Base-by-base conservation (phyloP, 768 basidiomycete species). In the Tulasnella sp. region DNA sequence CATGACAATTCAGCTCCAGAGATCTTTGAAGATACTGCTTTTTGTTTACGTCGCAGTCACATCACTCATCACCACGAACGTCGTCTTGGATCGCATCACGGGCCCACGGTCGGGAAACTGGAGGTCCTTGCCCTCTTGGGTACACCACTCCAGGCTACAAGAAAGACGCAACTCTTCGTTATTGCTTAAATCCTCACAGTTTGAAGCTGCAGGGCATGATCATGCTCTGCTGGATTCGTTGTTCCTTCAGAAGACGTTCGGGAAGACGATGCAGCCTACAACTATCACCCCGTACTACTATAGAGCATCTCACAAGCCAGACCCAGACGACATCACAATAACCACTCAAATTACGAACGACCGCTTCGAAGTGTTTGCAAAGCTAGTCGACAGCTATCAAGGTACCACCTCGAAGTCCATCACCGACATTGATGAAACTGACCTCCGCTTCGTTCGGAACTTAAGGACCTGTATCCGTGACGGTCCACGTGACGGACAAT, bases 321-420 rank as follows among this genome's bases (percentile, higher is more conserved):
- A 87, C 64, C 76, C 80, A 36, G 84, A 89, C 41, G 92, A 93
- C 74, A 87, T 95, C 67, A 94, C 93, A 1, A 87, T 95, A 71
- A 91, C 93, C 0, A 95, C 93, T 0, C 83, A 94, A 37, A 88
- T 94, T 40, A 94, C 93, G 2, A 87, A 86, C 77, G 89, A 90
- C 75, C 84, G 93, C 19, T 89, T 92, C 79, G 82, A 86, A 62
- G 89, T 89, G 36, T 87, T 94, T 75, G 83, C 83, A 22, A 84
- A 87, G 64, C 82, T 94, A n/a, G 89, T 88, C 6, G 85, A 88
- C 77, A 86, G 84, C n/a, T 93, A 94, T 78, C 83, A 86, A 83
- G 92, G 92, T 90, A 73, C 62, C 82, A 73, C 17, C 64, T 34
- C 9, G 22, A 22, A 52, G 19, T 19, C 9, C n/a, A 0, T 52